These are phyloP conservation scores for Zalaria obscura DNA, from an alignment of 2,329 filamentous ascomycete genomes.

Conservation along the genomic window DNA sequence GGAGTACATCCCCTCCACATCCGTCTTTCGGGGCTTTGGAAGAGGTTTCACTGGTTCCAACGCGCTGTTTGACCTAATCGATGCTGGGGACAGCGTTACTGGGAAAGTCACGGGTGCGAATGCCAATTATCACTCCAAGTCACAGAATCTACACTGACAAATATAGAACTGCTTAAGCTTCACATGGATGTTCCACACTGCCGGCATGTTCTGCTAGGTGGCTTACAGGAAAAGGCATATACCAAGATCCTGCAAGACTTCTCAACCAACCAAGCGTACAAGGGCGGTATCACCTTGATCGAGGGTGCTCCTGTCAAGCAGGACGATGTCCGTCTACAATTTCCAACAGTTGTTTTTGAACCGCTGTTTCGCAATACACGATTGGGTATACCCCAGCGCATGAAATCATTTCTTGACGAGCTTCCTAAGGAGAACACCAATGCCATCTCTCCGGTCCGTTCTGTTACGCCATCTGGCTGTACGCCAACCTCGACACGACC, in stretches of 20 bases:
- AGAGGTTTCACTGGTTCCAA: conserved; percentile 44
- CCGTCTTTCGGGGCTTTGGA: conserved; percentile 39
- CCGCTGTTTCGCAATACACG: conserved; percentile 41
- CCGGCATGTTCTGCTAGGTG: conserved; percentile 45
- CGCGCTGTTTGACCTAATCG: conserved; percentile 44
- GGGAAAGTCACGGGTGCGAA: no score
- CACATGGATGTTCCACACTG: conserved; percentile 45
- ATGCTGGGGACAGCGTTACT: conserved; percentile 24
- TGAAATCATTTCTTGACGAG: no score
- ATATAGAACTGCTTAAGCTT: conserved; percentile 39
- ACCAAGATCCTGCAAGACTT: conserved; percentile 37
- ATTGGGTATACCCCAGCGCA: conserved; percentile 16
- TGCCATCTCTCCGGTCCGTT: background rate
- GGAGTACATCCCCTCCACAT: conserved; percentile 35
- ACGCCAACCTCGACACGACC: conserved; percentile 1
- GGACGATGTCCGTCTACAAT: conserved; percentile 36
- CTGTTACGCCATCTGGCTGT: background rate
- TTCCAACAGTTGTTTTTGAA: conserved; percentile 35
- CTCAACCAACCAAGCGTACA: conserved; percentile 27
- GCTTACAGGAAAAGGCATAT: conserved; percentile 43
- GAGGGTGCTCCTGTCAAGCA: conserved; percentile 43
- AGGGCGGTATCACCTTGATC: conserved; percentile 38
- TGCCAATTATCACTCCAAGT: no score
- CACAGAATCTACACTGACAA: conserved; percentile 8
- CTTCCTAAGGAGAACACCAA: background rate